Evolutionary conservation across 352 stramenopile species (phyloP).

Genomic region (Phytophthora citricola): DNA sequence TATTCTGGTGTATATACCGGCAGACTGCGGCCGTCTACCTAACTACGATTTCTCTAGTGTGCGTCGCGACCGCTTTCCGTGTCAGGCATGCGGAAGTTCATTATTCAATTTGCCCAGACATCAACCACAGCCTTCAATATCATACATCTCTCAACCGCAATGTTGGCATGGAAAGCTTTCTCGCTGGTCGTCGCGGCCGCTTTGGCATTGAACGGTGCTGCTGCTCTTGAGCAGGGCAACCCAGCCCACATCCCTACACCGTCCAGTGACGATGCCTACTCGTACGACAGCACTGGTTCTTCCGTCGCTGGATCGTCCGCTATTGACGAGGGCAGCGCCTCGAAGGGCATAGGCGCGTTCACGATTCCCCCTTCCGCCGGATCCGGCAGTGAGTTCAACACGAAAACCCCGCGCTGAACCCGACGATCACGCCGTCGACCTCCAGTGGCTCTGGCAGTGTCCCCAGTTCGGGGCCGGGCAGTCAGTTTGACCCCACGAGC

Average conservation of each 20-base stretch:
- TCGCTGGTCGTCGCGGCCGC: conserved; percentile 18
- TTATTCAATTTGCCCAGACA: conserved; percentile 29
- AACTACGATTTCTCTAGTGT: conserved; percentile 1
- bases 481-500: conserved; percentile 5
- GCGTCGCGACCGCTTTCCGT: background rate
- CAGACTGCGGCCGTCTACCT: background rate
- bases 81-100: background rate
- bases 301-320: conserved; percentile 19
- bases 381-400: conserved; percentile 7
- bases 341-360: conserved; percentile 10
- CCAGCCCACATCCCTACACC: conserved; percentile 3
- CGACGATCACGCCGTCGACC: background rate
- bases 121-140: background rate
- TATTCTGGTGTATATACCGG: background rate
- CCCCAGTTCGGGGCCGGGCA: background rate
- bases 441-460: background rate
- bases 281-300: conserved; percentile 16
- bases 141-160: conserved; percentile 10
- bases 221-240: conserved; percentile 21
- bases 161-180: conserved; percentile 24
- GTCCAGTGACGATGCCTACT: conserved; percentile 1
- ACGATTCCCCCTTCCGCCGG: conserved; percentile 12
- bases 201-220: conserved; percentile 17
- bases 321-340: conserved; percentile 14
- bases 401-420: background rate